Conservation (phyloP, 2,329 filamentous ascomycete genomes). For the Paramyrothecium roridum region DNA sequence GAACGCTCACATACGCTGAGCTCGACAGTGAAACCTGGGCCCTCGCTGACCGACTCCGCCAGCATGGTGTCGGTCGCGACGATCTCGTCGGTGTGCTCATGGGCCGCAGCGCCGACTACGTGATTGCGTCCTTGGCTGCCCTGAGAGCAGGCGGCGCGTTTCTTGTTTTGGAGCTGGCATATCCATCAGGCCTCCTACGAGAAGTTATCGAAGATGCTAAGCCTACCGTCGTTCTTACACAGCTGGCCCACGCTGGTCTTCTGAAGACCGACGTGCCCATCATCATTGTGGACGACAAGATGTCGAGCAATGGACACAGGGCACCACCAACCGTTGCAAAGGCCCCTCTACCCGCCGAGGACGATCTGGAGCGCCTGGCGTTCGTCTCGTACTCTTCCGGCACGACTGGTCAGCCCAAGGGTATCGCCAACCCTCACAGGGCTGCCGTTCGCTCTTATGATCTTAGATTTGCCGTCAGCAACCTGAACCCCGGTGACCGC, state of each 20-base stretch:
- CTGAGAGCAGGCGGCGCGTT: conserved; percentile 77
- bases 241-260: conserved; percentile 59
- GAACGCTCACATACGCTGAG: conserved; percentile 68
- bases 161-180: conserved; percentile 75
- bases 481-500: conserved; percentile 68
- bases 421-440: conserved; percentile 75
- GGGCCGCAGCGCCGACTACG: conserved; percentile 73
- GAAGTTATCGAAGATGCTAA: conserved; percentile 75
- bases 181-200: conserved; percentile 68
- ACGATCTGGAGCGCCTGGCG: conserved; percentile 69
- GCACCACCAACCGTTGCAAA: conserved; percentile 33
- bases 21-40: conserved; percentile 64
- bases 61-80: conserved; percentile 69
- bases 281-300: conserved; percentile 57
- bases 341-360: conserved; percentile 53
- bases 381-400: conserved; percentile 82
- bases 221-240: conserved; percentile 69
- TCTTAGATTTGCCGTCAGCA: conserved; percentile 66
- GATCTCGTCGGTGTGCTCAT: conserved; percentile 72
- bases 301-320: conserved; percentile 18
- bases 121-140: conserved; percentile 75
- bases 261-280: conserved; percentile 62
- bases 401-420: conserved; percentile 76
- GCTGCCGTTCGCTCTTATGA: conserved; percentile 73
- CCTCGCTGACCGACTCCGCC: conserved; percentile 62